Evolutionary conservation across 768 basidiomycete genomes (phyloP), one percentile per base, ranked within the genome.

Genomic region (Tephrocybe sp.): DNA sequence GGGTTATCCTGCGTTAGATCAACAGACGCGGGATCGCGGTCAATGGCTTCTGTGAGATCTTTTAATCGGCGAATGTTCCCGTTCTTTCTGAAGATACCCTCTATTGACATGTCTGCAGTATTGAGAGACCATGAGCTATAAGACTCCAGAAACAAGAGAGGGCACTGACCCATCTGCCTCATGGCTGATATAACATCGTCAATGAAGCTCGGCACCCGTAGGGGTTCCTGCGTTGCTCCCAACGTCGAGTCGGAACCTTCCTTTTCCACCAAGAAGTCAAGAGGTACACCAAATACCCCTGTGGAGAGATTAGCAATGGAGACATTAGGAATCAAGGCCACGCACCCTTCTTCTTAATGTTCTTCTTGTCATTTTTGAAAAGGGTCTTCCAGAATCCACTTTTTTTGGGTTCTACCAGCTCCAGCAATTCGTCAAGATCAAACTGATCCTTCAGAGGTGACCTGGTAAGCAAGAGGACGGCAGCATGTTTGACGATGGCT

Each of bases 161-260:
- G 28, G 47, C 12, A 71, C 87, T 55, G 49, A 97, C 96, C 96
- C 97, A 98, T 98, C 67, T 98, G 95, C 63, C 89, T 80, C 97
- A 99, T 98, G 9, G 97, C 94, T 43, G 93, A 96, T 38, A 99
- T 84, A 51, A 97, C 92, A 62, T 99, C 97, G 65, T 99, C 97
- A 49, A 99, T 91, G 65, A 99, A 98, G 67, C 92, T 98, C 12
- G 97, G 97, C 18, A 99, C 87, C 57, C 92, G 78, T 55, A 99
- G 62, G 6, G 92, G 82, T 28, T 82, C 84, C 28, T 89, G 81
- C 5, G 93, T 91, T 19, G 92, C 90, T 16, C 96, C 97, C 44
- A 91, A 83, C 55, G 93, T 70, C 16, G 96, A 97, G 70, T 99
- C 97, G n/a, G 90, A 86, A 5, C 97, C 96, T 65, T 96, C 93